These are phyloP conservation scores for Lachnellula arida DNA, from an alignment of 2,329 filamentous ascomycete genomes.

Conservation along the genomic window DNA sequence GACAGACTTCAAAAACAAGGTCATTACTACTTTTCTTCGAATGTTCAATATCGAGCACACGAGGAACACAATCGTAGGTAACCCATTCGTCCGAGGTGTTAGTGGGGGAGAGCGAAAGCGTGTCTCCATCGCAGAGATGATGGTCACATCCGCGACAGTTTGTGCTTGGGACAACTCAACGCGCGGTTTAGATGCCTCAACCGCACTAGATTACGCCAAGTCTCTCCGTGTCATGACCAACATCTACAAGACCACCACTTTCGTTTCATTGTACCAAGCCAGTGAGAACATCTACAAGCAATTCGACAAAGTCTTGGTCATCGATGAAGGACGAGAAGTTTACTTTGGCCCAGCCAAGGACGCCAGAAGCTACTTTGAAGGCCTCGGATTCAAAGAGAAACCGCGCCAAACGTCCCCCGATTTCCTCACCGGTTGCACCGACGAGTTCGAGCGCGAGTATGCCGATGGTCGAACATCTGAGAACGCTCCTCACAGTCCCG, in stretches of 20 bases:
- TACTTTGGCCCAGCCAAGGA: constrained; percentile 57
- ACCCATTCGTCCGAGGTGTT: constrained; percentile 74
- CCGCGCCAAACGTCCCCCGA: constrained; percentile 60
- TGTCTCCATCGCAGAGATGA: constrained; percentile 78
- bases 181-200: constrained; percentile 64
- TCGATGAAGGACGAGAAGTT: constrained; percentile 60
- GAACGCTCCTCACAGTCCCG: constrained; percentile 65
- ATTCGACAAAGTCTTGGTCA: constrained; percentile 65
- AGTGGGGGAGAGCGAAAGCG: constrained; percentile 76
- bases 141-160: constrained; percentile 68
- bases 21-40: constrained; percentile 70
- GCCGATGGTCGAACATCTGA: constrained; percentile 58
- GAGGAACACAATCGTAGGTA: constrained; percentile 76
- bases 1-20: constrained; percentile 68
- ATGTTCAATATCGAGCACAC: constrained; percentile 97
- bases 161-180: constrained; percentile 74
- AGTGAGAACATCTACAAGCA: constrained; percentile 63
- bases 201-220: constrained; percentile 60
- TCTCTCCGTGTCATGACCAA: constrained; percentile 60
- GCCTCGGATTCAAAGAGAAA: constrained; percentile 56
- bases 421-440: constrained; percentile 65
- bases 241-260: constrained; percentile 50
- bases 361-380: constrained; percentile 59
- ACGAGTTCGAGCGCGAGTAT: constrained; percentile 78
- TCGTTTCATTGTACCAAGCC: constrained; percentile 64